Base-by-base conservation (phyloP, 306 rosid genomes). In the Aeschynomene evenia region DNA sequence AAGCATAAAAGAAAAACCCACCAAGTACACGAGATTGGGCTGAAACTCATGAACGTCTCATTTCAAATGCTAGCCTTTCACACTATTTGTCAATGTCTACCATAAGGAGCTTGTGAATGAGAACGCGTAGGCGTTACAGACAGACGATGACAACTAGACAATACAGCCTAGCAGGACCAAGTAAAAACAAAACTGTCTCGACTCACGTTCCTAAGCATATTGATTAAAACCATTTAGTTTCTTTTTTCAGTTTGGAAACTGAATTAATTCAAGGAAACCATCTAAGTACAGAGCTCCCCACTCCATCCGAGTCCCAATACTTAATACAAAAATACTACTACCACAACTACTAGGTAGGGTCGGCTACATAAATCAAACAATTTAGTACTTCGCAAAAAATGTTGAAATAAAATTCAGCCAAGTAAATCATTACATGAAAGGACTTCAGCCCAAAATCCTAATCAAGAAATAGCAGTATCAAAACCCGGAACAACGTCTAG, bases 201-300 rank as follows among this genome's bases (percentile, higher is more conserved):
- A 45, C 8, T 43, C 51, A 45, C 21, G 19, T 45, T 45, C 51
- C 21, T 31, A 15, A 26, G 51, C 18, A 49, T 16, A 52, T 26
- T 49, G 39, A 18, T 36, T 10, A 49, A 48, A 65, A 55, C 10
- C 26, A 19, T 18, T 73, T 31, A 43, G 28, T 71, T 37, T 16
- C 26, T 66, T 61, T 54, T 53, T 56, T 57, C 60, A 24, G 24
- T 61, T 62, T 63, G 49, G 75, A 36, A 79, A 86, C 63, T 14
- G 40, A 28, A 74, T 43, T 60, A 21, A 21, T 42, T 33, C 70
- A 45, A 14, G 51, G 51, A 45, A 45, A 5, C 51, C 51, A 45
- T 40, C 48, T 40, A 11, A 4, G 0, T 11, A 4, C n/a, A 40
- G 6, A 12, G 48, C 15, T 4, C 48, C 48, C 15, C 48, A 9